Evolutionary conservation across 306 rosid genomes (phyloP).

Genomic region (Castanea sativa): DNA sequence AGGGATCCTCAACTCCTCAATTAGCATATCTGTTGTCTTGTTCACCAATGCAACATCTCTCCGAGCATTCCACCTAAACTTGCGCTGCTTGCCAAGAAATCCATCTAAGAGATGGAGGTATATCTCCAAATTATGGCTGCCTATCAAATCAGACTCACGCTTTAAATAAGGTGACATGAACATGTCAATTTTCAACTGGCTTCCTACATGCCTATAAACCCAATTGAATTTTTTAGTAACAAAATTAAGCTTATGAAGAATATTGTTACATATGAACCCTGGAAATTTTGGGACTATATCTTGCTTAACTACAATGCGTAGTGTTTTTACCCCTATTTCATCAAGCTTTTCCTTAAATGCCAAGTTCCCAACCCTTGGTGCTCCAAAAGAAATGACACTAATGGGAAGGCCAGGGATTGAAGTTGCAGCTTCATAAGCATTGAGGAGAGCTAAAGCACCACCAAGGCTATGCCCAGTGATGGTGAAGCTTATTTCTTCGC

Average conservation of each 20-base stretch:
- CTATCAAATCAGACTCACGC: constrained; percentile 35
- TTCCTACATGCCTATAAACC: constrained; percentile 62
- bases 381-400: constrained; percentile 65
- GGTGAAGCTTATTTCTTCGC: constrained; percentile 58
- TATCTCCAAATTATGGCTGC: constrained; percentile 56
- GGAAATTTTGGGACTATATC: constrained; percentile 62
- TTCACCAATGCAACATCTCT: constrained; percentile 70
- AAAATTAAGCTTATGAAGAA: constrained; percentile 34
- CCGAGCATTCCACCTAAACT: constrained; percentile 46
- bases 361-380: constrained; percentile 67
- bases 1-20: constrained; percentile 57
- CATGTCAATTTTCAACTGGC: constrained; percentile 40
- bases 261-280: constrained; percentile 35
- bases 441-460: constrained; percentile 62
- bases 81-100: constrained; percentile 11
- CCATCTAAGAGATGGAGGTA: constrained; percentile 75
- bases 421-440: constrained; percentile 52
- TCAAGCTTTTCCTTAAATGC: constrained; percentile 52
- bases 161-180: constrained; percentile 52
- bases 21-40: constrained; percentile 57
- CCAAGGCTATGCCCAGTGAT: constrained; percentile 82
- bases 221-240: constrained; percentile 42
- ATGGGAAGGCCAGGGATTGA: constrained; percentile 34
- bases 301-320: constrained; percentile 46
- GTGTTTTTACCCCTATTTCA: constrained; percentile 43